Evolutionary conservation across 2,329 filamentous ascomycete species (phyloP).

Genomic region (Aplosporella prunicola): DNA sequence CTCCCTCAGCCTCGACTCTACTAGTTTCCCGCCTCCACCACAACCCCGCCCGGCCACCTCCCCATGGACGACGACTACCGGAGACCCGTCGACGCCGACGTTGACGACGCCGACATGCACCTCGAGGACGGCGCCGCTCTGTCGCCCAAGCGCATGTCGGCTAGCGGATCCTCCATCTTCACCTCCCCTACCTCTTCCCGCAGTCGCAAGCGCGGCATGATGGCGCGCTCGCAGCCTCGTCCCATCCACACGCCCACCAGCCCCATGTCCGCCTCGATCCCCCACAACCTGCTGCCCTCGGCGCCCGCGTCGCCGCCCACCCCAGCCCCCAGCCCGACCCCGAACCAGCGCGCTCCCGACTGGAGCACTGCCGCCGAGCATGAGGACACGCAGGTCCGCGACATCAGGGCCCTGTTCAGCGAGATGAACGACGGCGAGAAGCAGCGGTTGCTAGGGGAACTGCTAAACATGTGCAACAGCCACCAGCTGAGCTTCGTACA

Average conservation of each 20-base stretch:
- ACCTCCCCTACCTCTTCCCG: conserved; percentile 24
- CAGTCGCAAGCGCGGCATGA: conserved; percentile 29
- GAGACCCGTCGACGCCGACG: conserved; percentile 5
- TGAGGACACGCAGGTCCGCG: conserved; percentile 73
- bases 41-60: background rate
- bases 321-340: conserved; percentile 57
- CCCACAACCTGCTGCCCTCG: conserved; percentile 53
- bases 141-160: conserved; percentile 2
- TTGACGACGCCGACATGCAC: conserved; percentile 9
- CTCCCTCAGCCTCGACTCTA: background rate
- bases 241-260: conserved; percentile 43
- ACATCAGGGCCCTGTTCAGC: conserved; percentile 71
- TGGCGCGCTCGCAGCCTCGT: conserved; percentile 33
- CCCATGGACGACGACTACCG: conserved; percentile 10
- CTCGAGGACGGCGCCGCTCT: conserved; percentile 4
- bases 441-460: conserved; percentile 72
- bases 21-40: background rate
- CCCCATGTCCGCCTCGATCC: conserved; percentile 40
- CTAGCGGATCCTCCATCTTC: conserved; percentile 21
- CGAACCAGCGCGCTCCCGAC: conserved; percentile 54
- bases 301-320: conserved; percentile 57
- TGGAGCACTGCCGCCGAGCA: conserved; percentile 71
- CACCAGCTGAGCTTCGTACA: conserved; percentile 93
- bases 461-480: conserved; percentile 89
- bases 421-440: conserved; percentile 66